Conservation (phyloP, 495 filamentous ascomycete species). For the Penicillium subrubescens region DNA sequence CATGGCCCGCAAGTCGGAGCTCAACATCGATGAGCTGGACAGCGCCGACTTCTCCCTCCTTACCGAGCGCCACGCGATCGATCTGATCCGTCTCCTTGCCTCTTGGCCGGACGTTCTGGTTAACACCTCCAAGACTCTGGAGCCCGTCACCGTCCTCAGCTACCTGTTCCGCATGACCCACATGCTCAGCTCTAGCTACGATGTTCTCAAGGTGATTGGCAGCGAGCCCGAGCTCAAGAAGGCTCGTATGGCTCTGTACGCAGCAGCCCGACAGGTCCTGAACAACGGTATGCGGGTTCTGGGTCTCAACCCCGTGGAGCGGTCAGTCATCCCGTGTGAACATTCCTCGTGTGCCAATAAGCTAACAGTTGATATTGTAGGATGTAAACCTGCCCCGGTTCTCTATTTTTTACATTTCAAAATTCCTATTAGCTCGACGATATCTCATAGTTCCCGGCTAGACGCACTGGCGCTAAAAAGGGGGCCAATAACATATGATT, state of each 20-base stretch:
- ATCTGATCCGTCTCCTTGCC: conserved; percentile 60
- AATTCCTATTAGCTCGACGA: conserved; percentile 1
- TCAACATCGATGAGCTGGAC: conserved; percentile 45
- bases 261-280: conserved; percentile 73
- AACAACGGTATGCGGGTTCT: conserved; percentile 83
- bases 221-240: conserved; percentile 70
- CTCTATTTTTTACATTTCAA: conserved; percentile 1
- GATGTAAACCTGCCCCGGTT: conserved; percentile 19
- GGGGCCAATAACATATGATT: conserved; percentile 22
- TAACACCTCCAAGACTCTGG: conserved; percentile 63
- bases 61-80: conserved; percentile 55
- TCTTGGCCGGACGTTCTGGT: conserved; percentile 66
- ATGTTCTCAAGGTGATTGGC: conserved; percentile 76
- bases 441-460: conserved; percentile 14
- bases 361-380: conserved; percentile 13
- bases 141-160: conserved; percentile 69
- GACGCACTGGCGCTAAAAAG: conserved; percentile 28
- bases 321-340: conserved; percentile 36
- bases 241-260: conserved; percentile 81
- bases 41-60: conserved; percentile 59
- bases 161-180: conserved; percentile 93
- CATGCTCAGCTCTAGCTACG: conserved; percentile 79
- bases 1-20: conserved; percentile 56
- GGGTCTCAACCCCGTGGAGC: conserved; percentile 74
- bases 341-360: neutral